Base-by-base conservation (phyloP, 805 yeast species). In the Diddensiella santjacobensis region DNA sequence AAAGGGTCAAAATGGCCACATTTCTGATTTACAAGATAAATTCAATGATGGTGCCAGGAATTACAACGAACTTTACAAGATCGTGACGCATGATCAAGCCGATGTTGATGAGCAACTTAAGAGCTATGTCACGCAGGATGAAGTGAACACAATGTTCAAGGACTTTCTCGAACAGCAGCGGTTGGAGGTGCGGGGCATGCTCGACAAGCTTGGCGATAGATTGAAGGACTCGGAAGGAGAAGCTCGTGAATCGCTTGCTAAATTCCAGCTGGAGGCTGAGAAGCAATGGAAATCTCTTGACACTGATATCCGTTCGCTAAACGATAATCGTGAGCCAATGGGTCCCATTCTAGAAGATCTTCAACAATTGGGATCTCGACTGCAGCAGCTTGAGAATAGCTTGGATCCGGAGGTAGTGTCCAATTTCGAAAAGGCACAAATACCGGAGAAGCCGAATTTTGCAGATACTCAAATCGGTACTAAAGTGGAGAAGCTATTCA, bases 401-500 rank as follows among this genome's bases (percentile, higher is more conserved):
- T 13, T 26, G 31, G 31, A 26, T 26, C 31, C 31, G 8, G 31
- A 26, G 31, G 13, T 8, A 8, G 13, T 26, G 13, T 8, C 11
- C 13, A 26, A 26, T 8, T 8, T 13, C 13, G 31, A 26, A 13
- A 26, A 26, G 13, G 8, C 31, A 13, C 8, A 8, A 8, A 26
- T 26, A 13, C 15, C 20, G 22, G 45, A 48, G 23, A 30, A 29
- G 23, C 54, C 58, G 13, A 53, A 57, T 41, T 57, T 44, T 39
- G 58, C 58, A 2, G 50, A 52, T 36, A 38, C 46, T 3, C 44
- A 42, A 20, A 35, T 58, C 40, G 68, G 68, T 1, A 62, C 66
- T 2, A 40, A 53, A 2, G 50, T 60, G 20, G 55, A 58, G 24
- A 54, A 52, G 3, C 39, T 43, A 5, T 19, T 52, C n/a, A 64